phyloP scores from a whole-genome alignment of 2,329 filamentous ascomycete genomes.

The Alternaria conjuncta region DNA sequence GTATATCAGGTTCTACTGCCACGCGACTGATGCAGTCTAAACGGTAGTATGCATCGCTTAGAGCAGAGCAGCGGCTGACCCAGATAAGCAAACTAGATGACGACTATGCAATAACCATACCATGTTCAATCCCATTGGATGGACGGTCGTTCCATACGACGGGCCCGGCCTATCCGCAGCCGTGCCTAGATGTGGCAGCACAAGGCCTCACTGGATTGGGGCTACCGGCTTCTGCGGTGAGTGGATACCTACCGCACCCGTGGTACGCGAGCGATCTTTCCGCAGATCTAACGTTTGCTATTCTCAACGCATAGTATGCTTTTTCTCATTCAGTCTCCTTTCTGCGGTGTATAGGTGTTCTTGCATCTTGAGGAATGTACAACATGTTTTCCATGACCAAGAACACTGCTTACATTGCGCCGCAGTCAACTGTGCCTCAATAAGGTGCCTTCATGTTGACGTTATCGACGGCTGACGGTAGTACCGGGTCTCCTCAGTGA shows the following conservation, averaged over 20 bases:
- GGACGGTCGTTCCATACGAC: constrained; percentile 10
- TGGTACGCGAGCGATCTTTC: constrained; percentile 6
- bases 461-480: constrained; percentile 14
- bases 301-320: constrained; percentile 2
- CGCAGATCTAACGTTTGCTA: constrained; percentile 1
- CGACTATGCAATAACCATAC: constrained; percentile 21
- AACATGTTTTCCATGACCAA: not conserved
- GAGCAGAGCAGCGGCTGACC: constrained; percentile 18
- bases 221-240: constrained; percentile 13
- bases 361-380: not conserved
- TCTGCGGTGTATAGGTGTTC: not conserved
- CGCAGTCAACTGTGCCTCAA: constrained; percentile 5
- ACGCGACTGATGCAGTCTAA: constrained; percentile 19
- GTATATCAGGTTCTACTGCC: constrained; percentile 32
- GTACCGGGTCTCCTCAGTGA: constrained; percentile 33
- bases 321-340: constrained; percentile 3
- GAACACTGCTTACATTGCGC: not conserved
- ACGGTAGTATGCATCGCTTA: constrained; percentile 25
- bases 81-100: constrained; percentile 31
- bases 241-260: constrained; percentile 1
- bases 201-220: constrained; percentile 19
- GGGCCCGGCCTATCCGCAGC: constrained; percentile 10
- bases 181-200: constrained; percentile 13
- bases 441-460: constrained; percentile 13
- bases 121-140: constrained; percentile 24